Base-by-base conservation (phyloP, 2,329 filamentous ascomycete genomes). In the Thelonectria discophora region DNA sequence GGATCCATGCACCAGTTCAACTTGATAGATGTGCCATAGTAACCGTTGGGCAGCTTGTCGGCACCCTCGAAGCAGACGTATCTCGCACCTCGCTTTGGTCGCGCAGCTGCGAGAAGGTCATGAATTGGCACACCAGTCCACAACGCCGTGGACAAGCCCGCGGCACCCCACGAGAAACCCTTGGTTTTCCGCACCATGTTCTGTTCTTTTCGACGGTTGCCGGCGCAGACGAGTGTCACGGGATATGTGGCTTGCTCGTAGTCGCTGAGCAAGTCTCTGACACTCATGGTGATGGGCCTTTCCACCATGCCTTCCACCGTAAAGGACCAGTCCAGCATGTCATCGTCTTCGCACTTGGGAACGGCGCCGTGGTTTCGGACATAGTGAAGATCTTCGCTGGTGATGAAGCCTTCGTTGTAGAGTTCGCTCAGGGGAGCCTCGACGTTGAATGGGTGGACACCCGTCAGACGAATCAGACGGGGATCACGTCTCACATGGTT, bases 61-160 rank as follows among this genome's bases (percentile, higher is more conserved):
- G 92, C 93, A 13, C 94, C 93, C 75, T 97, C 93, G 83, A 97
- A 95, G 76, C 92, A 97, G 21, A 97, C 88, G 73, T 93, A 97
- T 70, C 85, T 88, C 2, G 93, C 93, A 55, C 85, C 86, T 61
- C 89, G 84, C 68, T 83, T 81, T 1, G 92, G 92, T 60, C 80
- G 86, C 3, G 92, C 92, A 64, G 81, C 83, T 60, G 81, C 82
- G 15, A 97, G 81, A 4, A 97, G 77, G 63, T 94, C 90, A 2
- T 82, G 82, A 76, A 97, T 87, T 42, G 89, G 80, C 1, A 93
- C 90, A 20, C 94, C 94, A 0, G 94, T 97, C 83, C 92, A 97
- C 0, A 97, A 79, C 0, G 93, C 92, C 0, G 92, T 97, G 0
- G 93, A 96, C 6, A 97, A 75, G 21, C 93, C 94, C 4, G 92